Evolutionary conservation across 2,329 filamentous ascomycete genomes (phyloP).

Genomic region (Hypomyces perniciosus): DNA sequence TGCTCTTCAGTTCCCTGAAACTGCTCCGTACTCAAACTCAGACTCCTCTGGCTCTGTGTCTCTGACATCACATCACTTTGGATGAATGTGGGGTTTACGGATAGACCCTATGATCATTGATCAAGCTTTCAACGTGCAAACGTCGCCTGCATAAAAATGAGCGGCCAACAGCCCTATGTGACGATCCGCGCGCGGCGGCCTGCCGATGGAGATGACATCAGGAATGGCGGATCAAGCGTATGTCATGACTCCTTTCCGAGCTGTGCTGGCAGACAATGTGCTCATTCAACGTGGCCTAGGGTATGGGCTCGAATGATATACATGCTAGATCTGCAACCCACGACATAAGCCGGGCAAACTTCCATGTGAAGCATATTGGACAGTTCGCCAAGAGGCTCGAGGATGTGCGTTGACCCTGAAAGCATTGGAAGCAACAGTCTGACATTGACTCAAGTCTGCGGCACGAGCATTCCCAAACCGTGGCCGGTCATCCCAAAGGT

Average conservation of each 20-base stretch:
- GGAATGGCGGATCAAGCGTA: constrained; percentile 43
- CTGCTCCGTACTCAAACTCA: background rate
- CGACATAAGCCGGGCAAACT: constrained; percentile 52
- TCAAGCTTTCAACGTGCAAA: background rate
- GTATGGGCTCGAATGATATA: constrained; percentile 15
- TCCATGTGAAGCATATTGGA: constrained; percentile 51
- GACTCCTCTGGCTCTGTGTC: too few species aligned
- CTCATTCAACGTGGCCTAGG: constrained; percentile 5
- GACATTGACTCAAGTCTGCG: constrained; percentile 38
- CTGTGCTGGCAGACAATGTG: background rate
- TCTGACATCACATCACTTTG: background rate
- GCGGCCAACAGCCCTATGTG: constrained; percentile 43
- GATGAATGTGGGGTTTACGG: constrained; percentile 10
- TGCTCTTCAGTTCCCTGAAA: constrained; percentile 2
- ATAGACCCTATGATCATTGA: background rate
- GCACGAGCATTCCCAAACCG: constrained; percentile 51
- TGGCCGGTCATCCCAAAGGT: constrained; percentile 46
- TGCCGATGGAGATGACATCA: constrained; percentile 39
- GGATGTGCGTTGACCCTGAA: constrained; percentile 36
- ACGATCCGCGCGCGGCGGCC: constrained; percentile 47
- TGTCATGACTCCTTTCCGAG: background rate
- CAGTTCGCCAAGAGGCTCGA: constrained; percentile 50
- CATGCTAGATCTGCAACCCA: constrained; percentile 41
- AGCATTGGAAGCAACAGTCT: background rate
- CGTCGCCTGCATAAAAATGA: constrained; percentile 26